phyloP scores from a whole-genome alignment of 2,329 filamentous ascomycete species.

The Pestalotiopsis sp. region DNA sequence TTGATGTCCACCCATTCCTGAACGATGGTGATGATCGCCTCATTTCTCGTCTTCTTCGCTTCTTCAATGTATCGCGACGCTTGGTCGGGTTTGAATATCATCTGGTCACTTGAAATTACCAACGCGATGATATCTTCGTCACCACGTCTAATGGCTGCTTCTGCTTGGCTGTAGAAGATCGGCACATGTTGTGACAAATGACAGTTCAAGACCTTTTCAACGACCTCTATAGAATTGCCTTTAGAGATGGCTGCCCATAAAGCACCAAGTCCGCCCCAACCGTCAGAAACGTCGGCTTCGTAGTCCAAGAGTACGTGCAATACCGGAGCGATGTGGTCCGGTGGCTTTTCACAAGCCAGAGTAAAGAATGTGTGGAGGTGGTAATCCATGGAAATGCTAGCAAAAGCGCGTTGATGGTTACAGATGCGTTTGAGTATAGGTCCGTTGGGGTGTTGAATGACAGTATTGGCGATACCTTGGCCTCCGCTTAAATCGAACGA shows the following conservation, averaged over 20 bases:
- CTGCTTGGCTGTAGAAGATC: neutral
- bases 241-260: neutral
- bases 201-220: neutral
- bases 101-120: neutral
- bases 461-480: neutral
- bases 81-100: neutral
- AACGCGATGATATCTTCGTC: neutral
- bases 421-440: conserved; percentile 2
- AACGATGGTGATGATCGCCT: neutral
- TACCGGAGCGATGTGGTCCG: neutral
- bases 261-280: conserved; percentile 1
- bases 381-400: neutral
- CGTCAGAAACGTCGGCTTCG: neutral
- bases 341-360: conserved; percentile 1
- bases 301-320: neutral
- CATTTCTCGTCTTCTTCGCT: neutral
- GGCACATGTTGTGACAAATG: conserved; percentile 2
- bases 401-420: neutral
- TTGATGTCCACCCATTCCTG: neutral
- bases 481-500: neutral
- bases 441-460: neutral
- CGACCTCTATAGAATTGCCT: neutral
- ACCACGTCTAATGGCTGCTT: neutral
- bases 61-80: neutral
- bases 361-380: conserved; percentile 7